Conservation (phyloP, 164 flowering plant species). For the Hamamelis virginiana region DNA sequence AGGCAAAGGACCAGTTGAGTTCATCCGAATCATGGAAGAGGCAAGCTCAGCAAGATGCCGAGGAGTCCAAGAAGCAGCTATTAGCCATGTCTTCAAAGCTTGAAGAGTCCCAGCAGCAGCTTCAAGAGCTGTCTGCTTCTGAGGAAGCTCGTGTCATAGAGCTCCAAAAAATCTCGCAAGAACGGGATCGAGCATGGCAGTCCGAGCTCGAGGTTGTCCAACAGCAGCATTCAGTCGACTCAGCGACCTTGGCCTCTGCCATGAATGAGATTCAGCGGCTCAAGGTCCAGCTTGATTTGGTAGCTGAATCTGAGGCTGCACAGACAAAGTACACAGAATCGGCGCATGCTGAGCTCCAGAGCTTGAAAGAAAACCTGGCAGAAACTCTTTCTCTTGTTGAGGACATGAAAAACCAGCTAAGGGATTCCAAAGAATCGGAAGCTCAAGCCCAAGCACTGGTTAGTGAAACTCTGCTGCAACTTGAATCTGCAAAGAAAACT, state of each 20-base stretch:
- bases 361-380: conserved; percentile 45
- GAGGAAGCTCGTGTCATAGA: conserved; percentile 48
- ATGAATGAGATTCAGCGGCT: conserved; percentile 62
- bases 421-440: conserved; percentile 62
- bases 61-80: conserved; percentile 64
- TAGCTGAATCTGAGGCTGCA: conserved; percentile 44
- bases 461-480: conserved; percentile 52
- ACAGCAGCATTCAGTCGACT: conserved; percentile 44
- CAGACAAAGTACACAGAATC: conserved; percentile 42
- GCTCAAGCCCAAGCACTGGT: conserved; percentile 49
- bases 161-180: conserved; percentile 42
- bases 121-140: conserved; percentile 43
- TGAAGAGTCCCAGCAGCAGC: conserved; percentile 57
- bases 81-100: conserved; percentile 49
- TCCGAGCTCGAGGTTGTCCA: conserved; percentile 51
- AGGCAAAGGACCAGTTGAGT: conserved; percentile 58
- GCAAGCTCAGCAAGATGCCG: conserved; percentile 69
- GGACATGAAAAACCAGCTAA: conserved; percentile 54
- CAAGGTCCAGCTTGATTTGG: conserved; percentile 54
- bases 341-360: conserved; percentile 43
- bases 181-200: conserved; percentile 46
- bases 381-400: conserved; percentile 56
- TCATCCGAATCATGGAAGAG: conserved; percentile 59
- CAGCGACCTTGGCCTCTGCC: conserved; percentile 60
- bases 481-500: conserved; percentile 60